A percentile compares a stretch with the other conserved stretches of the same genome.
Conservation (phyloP, 2,329 filamentous ascomycete genomes). For the Leptographium procerum region DNA sequence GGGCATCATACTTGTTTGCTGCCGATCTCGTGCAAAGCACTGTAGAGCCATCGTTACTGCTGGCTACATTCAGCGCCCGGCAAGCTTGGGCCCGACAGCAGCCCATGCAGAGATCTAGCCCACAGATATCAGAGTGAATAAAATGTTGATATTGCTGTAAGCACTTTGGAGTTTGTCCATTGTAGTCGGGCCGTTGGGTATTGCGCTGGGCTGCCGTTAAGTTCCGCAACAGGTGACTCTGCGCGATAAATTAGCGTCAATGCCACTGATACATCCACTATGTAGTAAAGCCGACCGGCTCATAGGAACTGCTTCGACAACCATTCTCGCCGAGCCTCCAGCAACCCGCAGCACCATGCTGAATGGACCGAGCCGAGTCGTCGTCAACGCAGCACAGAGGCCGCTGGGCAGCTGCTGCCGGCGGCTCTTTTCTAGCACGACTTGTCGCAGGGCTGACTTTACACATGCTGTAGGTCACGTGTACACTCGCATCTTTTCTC, state of each 20-base stretch:
- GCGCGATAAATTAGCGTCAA: background rate
- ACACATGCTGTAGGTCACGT: conserved; percentile 21
- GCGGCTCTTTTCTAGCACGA: conserved; percentile 24
- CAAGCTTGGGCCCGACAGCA: background rate
- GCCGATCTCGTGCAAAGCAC: no score
- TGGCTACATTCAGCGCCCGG: background rate
- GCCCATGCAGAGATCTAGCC: background rate
- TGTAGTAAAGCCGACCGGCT: background rate
- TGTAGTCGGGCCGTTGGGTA: no score
- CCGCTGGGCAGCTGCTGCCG: background rate
- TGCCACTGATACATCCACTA: no score
- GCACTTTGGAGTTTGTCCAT: no score
- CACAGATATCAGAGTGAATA: background rate
- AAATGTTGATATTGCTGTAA: background rate
- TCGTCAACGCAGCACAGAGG: background rate
- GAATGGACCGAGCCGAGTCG: background rate
- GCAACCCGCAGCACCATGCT: background rate
- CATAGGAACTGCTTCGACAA: background rate
- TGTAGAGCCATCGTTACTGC: background rate
- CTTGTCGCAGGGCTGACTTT: conserved; percentile 26
- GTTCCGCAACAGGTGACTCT: background rate
- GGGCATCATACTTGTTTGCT: no score
- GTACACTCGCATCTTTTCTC: background rate
- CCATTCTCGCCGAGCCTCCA: background rate
- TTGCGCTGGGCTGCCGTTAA: no score